Base-by-base conservation (phyloP, 768 basidiomycete species). In the Austroboletus festivus region DNA sequence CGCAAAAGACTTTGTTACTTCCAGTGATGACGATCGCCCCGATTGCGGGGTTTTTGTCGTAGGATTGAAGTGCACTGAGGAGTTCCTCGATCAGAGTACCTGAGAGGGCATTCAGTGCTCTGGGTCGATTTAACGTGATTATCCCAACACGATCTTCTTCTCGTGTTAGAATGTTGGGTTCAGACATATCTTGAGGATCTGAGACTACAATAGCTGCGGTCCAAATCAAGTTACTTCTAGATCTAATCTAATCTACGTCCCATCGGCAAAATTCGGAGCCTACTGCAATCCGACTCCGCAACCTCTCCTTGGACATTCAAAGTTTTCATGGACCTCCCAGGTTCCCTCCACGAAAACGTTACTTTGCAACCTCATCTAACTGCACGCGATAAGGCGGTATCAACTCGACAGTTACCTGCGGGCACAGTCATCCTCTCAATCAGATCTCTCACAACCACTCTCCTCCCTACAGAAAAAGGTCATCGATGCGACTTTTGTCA, bases 1-100 rank as follows among this genome's bases (percentile, higher is more conserved):
- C 52, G 26, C 52, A 55, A 64, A 98, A 97, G 1, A 90, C 93
- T 65, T 77, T 86, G 51, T 86, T 85, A 30, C 83, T 88, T 1
- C 95, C 95, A 0, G 93, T 96, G 48, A 98, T 63, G n/a, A 98
- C 90, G 55, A 97, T 80, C 1, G 90, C 90, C 44, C 89, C 82
- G 47, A 94, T 73, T 2, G 72, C 63, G 20, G 80, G 75, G 64
- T 95, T 89, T 18, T 64, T 70, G 56, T 93, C 88, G 15, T 83
- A 81, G 31, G 77, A 74, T 28, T 65, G 72, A 28, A 95, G 68
- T 6, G 90, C 90, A 16, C 77, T 68, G 63, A 93, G 91, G 37
- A 97, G 74, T 67, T 93, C 89, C 8, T 72, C 67, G 63, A 96
- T 85, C 50, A 97, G 69, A 1, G 83, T 78, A n/a, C 80, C 74